Conservation (phyloP, 768 basidiomycete genomes). For the Russula lepida region DNA sequence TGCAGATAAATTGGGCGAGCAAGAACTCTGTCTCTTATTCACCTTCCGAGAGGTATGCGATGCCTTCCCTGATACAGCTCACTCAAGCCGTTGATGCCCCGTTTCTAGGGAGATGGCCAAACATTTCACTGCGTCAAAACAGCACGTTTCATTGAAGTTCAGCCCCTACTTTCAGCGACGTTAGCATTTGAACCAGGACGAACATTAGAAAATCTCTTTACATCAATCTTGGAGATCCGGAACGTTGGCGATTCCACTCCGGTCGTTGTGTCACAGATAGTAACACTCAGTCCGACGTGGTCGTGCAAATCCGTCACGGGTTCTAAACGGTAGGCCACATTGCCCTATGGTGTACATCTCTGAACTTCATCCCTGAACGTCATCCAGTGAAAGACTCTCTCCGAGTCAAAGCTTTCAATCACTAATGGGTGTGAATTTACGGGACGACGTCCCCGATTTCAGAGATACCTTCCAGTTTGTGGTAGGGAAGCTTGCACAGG, state of each 20-base stretch:
- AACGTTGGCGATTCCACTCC: slow-evolving; percentile 38
- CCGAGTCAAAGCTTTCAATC: slow-evolving; percentile 43
- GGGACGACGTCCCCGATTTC: slow-evolving; percentile 32
- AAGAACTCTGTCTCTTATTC: slow-evolving; percentile 54
- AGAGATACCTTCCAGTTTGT: slow-evolving; percentile 45
- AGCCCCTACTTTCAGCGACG: slow-evolving; percentile 47
- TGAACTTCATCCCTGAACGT: no score
- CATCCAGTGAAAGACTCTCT: slow-evolving; percentile 34
- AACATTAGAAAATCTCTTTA: slow-evolving; percentile 41
- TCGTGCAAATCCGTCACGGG: slow-evolving; percentile 36
- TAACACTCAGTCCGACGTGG: slow-evolving; percentile 66
- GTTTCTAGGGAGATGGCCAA: slow-evolving; percentile 35
- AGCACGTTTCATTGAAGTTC: slow-evolving; percentile 49
- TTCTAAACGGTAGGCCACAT: slow-evolving; percentile 36
- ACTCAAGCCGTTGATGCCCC: neutral
- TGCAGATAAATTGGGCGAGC: slow-evolving; percentile 38
- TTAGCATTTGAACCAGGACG: slow-evolving; percentile 44
- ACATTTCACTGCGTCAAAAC: slow-evolving; percentile 54
- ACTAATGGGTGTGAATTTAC: slow-evolving; percentile 35
- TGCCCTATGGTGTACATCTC: neutral
- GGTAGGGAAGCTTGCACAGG: slow-evolving; percentile 37
- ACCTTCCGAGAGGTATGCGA: slow-evolving; percentile 52
- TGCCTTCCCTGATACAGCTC: neutral
- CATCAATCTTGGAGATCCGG: slow-evolving; percentile 46
- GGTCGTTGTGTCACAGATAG: slow-evolving; percentile 49